phyloP scores from a whole-genome alignment of 192 early-diverging fungal genomes.

The Backusella tarrabulga region DNA sequence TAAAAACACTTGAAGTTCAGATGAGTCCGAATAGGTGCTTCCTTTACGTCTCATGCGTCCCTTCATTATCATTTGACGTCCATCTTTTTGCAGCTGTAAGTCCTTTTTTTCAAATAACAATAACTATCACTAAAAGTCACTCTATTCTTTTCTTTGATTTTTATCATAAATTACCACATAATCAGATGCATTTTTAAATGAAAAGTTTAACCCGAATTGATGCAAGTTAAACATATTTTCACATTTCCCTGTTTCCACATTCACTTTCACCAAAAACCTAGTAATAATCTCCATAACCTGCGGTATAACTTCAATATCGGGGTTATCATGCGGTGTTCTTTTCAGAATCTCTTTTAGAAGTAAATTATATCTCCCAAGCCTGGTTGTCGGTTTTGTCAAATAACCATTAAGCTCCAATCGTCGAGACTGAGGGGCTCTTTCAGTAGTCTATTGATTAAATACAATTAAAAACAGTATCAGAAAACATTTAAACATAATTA shows the following conservation, averaged over 20 bases:
- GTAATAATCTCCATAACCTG: constrained; percentile 71
- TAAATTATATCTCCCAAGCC: constrained; percentile 83
- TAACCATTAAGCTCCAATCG: constrained; percentile 86
- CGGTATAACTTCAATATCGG: constrained; percentile 72
- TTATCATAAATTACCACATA: constrained; percentile 17
- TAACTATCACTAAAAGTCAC: neutral
- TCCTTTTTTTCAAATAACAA: constrained; percentile 47
- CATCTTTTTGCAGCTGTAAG: constrained; percentile 67
- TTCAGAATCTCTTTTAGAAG: constrained; percentile 80
- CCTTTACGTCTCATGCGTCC: constrained; percentile 74
- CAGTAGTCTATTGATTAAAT: constrained; percentile 43
- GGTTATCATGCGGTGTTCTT: constrained; percentile 73
- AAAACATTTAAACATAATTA: neutral
- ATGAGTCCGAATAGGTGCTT: constrained; percentile 52
- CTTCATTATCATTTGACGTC: constrained; percentile 74
- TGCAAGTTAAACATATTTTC: constrained; percentile 84
- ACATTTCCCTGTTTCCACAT: constrained; percentile 84
- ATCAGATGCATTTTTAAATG: constrained; percentile 44
- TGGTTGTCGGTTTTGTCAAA: constrained; percentile 83
- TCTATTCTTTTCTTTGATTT: neutral
- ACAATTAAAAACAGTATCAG: neutral
- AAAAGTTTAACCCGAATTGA: constrained; percentile 68
- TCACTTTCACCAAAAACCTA: constrained; percentile 76
- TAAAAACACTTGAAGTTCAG: constrained; percentile 77
- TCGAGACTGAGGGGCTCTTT: constrained; percentile 73